These are phyloP conservation scores for Aspergillus coremiiformis DNA, from an alignment of 495 filamentous ascomycete genomes.

Conservation along the genomic window DNA sequence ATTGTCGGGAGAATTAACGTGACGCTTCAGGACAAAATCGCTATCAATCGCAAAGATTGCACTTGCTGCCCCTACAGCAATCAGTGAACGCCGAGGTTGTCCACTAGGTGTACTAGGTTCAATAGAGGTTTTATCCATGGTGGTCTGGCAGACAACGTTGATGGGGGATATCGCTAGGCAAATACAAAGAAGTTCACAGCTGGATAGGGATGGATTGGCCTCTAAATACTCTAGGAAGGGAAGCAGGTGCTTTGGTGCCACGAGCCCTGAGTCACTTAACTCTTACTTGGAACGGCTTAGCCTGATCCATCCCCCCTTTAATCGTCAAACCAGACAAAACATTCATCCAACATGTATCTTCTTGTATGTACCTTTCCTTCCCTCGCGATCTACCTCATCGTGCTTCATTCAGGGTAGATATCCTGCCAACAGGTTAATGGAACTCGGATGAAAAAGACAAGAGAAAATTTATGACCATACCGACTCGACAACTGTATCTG, in stretches of 20 bases:
- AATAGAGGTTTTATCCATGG: background rate
- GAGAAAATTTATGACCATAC: too few relatives aligned
- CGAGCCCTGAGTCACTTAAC: too few relatives aligned
- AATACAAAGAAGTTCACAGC: background rate
- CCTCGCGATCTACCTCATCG: too few relatives aligned
- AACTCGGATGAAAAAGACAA: too few relatives aligned
- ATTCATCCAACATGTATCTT: too few relatives aligned
- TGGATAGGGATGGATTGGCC: background rate
- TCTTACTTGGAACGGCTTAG: background rate
- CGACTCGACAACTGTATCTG: too few relatives aligned
- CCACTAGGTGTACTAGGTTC: background rate
- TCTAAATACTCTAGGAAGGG: too few relatives aligned
- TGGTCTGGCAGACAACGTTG: background rate
- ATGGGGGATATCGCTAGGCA: background rate
- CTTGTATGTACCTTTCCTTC: too few relatives aligned
- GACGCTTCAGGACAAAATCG: slow-evolving; percentile 3
- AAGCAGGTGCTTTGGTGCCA: too few relatives aligned
- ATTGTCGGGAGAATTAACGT: background rate
- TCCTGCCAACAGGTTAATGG: too few relatives aligned
- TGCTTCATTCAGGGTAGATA: too few relatives aligned
- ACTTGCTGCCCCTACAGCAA: background rate
- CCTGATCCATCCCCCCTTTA: background rate
- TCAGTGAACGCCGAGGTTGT: background rate
- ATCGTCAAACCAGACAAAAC: too few relatives aligned
- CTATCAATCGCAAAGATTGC: background rate